Percentiles rank a stretch among this genome's conserved stretches.
Conservation (phyloP, 306 rosid genomes). For the Glycine latifolia region DNA sequence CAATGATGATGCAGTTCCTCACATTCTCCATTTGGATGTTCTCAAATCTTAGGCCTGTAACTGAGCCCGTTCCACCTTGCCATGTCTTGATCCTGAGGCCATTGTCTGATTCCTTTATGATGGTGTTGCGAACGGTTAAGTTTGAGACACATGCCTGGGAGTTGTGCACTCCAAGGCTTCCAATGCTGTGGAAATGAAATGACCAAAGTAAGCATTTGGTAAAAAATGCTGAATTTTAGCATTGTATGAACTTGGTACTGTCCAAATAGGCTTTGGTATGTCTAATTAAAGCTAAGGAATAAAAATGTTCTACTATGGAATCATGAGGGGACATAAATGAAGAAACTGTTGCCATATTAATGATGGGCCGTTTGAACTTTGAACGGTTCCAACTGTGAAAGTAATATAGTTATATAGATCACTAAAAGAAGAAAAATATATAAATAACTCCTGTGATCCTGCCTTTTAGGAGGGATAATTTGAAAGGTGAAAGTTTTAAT, state of each 20-base stretch:
- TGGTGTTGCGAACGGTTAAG: slow-evolving; percentile 69
- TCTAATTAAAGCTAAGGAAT: slow-evolving; percentile 15
- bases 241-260: not conserved
- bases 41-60: slow-evolving; percentile 63
- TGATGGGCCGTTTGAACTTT: slow-evolving; percentile 35
- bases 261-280: not conserved
- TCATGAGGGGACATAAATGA: not conserved
- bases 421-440: slow-evolving; percentile 23
- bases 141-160: slow-evolving; percentile 91
- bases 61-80: slow-evolving; percentile 96
- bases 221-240: not conserved
- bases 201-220: not conserved
- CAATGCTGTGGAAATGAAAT: slow-evolving; percentile 71
- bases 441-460: slow-evolving; percentile 15
- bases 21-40: slow-evolving; percentile 93
- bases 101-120: slow-evolving; percentile 84
- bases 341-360: slow-evolving; percentile 22
- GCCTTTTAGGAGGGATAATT: slow-evolving; percentile 27
- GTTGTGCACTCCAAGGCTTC: slow-evolving; percentile 90
- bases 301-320: not conserved
- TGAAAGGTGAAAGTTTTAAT: slow-evolving; percentile 20
- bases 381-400: slow-evolving; percentile 43
- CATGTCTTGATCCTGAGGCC: slow-evolving; percentile 94
- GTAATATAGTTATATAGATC: slow-evolving; percentile 17
- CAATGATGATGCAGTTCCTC: slow-evolving; percentile 78